phyloP scores from a whole-genome alignment of 208 protist species.

The Leishmania braziliensis region DNA sequence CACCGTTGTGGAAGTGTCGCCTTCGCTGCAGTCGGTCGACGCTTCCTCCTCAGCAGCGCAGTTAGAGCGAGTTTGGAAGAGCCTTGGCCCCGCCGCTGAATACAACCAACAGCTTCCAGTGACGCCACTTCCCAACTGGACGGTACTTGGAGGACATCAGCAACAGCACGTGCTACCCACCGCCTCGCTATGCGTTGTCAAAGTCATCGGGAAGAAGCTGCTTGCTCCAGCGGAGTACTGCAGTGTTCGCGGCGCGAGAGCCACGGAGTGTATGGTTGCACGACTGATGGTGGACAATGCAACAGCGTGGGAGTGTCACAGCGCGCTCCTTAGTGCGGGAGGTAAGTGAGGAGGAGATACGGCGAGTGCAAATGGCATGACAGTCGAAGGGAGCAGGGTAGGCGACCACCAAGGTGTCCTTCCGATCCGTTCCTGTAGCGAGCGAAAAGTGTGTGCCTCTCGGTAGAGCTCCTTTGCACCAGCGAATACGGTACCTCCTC shows the following conservation, averaged over 20 bases:
- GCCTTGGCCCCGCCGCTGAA: not conserved
- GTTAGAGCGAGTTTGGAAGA: slow-evolving; percentile 29
- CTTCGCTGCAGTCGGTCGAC: slow-evolving; percentile 36
- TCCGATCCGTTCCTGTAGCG: not conserved
- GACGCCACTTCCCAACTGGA: not conserved
- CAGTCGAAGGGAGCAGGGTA: not conserved
- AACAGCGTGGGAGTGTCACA: not conserved
- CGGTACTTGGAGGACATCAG: not conserved
- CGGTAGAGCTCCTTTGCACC: too few species aligned
- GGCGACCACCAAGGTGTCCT: not conserved
- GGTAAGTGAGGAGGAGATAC: not conserved
- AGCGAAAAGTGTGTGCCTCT: not conserved
- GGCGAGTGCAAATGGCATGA: not conserved
- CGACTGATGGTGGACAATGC: slow-evolving; percentile 21
- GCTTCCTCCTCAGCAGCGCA: slow-evolving; percentile 44
- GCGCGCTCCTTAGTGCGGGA: not conserved
- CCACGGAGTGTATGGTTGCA: slow-evolving; percentile 26
- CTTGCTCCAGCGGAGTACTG: slow-evolving; percentile 46
- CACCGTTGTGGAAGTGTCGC: too few species aligned
- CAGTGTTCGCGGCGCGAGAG: not conserved
- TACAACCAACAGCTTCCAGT: not conserved
- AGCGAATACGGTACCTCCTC: not conserved
- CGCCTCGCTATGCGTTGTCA: slow-evolving; percentile 49
- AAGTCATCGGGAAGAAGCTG: slow-evolving; percentile 65
- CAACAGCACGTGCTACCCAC: slow-evolving; percentile 35